A percentile compares a stretch with the other conserved stretches of the same genome.
These are phyloP conservation scores for Tricharina praecox DNA, from an alignment of 495 filamentous ascomycete genomes.

Conservation along the genomic window DNA sequence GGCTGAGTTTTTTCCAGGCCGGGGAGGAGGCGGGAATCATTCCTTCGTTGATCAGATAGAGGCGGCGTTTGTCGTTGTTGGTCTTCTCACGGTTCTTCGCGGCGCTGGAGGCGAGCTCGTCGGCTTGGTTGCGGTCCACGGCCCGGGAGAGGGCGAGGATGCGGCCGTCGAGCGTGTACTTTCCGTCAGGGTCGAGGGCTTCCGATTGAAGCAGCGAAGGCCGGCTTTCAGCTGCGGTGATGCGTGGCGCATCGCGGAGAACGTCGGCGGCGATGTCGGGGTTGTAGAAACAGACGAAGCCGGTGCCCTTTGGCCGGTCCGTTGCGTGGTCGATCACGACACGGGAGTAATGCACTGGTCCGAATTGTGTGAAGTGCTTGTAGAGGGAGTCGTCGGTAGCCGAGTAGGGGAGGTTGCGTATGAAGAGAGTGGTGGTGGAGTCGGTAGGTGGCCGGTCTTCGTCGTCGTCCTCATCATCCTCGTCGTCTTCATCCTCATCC, in stretches of 20 bases:
- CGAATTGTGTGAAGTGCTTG: conserved; percentile 71
- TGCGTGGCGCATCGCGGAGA: conserved; percentile 51
- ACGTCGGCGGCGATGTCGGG: conserved; percentile 54
- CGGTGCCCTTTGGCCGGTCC: conserved; percentile 74
- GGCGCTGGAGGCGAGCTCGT: conserved; percentile 52
- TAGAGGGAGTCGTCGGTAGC: conserved; percentile 61
- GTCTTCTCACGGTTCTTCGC: conserved; percentile 45
- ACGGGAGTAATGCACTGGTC: conserved; percentile 67
- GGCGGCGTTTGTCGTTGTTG: conserved; percentile 75
- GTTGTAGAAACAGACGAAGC: conserved; percentile 85
- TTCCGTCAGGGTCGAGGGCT: conserved; percentile 52
- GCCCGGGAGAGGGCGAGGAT: conserved; percentile 69
- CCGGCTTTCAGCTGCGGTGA: conserved; percentile 31
- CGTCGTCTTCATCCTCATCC: conserved; percentile 26
- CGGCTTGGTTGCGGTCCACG: conserved; percentile 62
- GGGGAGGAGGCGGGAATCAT: conserved; percentile 54
- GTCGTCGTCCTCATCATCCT: conserved; percentile 20
- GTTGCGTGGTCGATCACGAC: conserved; percentile 73
- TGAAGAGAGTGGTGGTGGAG: conserved; percentile 63
- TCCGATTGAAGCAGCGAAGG: conserved; percentile 76
- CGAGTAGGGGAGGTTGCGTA: conserved; percentile 87
- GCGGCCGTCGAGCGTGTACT: conserved; percentile 78
- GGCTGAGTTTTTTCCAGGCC: conserved; percentile 55
- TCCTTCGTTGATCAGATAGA: conserved; percentile 81
- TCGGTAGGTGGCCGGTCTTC: conserved; percentile 30